Evolutionary conservation across 169 alveolate species (phyloP).

Genomic region (Neospora caninum): DNA sequence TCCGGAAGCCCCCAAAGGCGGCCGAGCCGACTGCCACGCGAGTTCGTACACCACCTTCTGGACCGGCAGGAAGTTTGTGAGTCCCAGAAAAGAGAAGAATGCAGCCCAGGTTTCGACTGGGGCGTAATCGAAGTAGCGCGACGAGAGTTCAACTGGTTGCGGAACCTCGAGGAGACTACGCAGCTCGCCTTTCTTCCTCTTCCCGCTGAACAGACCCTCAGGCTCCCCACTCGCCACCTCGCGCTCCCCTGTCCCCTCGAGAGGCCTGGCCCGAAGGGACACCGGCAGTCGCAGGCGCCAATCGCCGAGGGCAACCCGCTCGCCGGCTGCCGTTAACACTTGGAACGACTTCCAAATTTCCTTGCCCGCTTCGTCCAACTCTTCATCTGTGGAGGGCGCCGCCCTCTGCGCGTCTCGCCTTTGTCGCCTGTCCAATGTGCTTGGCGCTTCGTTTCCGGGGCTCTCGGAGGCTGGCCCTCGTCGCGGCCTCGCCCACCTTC

Average conservation of each 20-base stretch:
- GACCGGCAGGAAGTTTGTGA: background rate
- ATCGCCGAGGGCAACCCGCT: background rate
- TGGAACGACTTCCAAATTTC: background rate
- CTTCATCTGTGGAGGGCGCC: background rate
- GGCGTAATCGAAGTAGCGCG: background rate
- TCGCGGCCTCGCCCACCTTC: background rate
- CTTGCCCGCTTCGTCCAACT: background rate
- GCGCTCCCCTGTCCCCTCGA: background rate
- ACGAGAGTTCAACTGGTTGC: background rate
- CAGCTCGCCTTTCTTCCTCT: background rate
- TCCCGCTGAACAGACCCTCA: background rate
- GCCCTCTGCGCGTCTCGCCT: background rate
- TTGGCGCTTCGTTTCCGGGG: background rate
- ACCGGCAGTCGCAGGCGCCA: background rate
- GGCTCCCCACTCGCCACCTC: background rate
- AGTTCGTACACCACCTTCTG: background rate
- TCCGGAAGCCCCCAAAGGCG: background rate
- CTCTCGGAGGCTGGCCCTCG: background rate
- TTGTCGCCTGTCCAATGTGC: background rate
- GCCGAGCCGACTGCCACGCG: background rate
- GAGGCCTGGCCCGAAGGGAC: background rate
- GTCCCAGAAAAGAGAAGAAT: background rate
- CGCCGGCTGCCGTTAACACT: background rate
- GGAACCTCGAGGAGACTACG: background rate
- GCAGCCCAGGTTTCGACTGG: constrained; percentile 12